Evolutionary conservation across 2,329 filamentous ascomycete species (phyloP), one percentile per base, ranked within the genome.

Genomic region (Alternaria angustiovoidea): DNA sequence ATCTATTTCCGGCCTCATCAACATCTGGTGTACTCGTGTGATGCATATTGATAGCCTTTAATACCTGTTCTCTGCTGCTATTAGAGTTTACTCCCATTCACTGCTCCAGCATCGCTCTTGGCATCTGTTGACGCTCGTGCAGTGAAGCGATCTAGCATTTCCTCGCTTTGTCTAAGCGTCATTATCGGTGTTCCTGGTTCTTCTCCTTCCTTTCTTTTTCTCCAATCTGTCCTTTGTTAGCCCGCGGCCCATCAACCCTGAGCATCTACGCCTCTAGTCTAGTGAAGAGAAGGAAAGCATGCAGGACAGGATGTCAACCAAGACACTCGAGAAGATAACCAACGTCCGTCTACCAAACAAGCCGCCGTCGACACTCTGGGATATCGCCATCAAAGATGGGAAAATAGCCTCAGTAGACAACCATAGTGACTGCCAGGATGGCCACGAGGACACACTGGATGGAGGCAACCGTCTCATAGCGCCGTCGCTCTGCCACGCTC

Each of bases 401-500:
- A 68, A 59, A 41, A 76, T 81, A 46, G 61, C 70, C 18, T 72
- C 74, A 16, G 65, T 81, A 16, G 64, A 74, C n/a, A 34, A 69
- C n/a, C 76, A 80, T 51, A 54, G 68, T 28, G 54, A 20, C 20
- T 32, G 39, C 7, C 12, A 38, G 42, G 24, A 61, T 28, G 30
- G 39, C 8, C 44, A 67, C 16, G 70, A 74, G 5, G 70, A 78
- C 28, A 72, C 78, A 5, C 74, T 87, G 51, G 67, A 83, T 63
- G 80, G 76, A 18, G 55, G 66, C 22, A 75, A 75, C 49, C 73
- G 79, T 26, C 75, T 87, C 1, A 67, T 87, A 11, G 77, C 80
- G 20, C 87, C 88, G 4, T 82, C 84, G 8, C 82, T 92, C 3
- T 91, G 89, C 65, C 90, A 92, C 70, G 89, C 90, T 7, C 90